Evolutionary conservation across 169 alveolate genomes (phyloP).

Genomic region (Cryptosporidium felis): DNA sequence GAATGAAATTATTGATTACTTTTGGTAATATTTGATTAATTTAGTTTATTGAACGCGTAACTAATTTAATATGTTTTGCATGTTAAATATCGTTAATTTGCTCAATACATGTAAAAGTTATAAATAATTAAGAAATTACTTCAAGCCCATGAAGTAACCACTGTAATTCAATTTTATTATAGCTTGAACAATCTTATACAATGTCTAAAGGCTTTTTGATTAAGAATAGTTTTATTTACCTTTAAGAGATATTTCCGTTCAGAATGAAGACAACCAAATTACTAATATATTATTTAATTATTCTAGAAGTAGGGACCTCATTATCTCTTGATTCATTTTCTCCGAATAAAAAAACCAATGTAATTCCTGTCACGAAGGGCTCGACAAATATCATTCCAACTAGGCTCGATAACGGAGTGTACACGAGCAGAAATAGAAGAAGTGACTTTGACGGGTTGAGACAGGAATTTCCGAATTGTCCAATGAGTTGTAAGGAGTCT

Average conservation of each 20-base stretch:
- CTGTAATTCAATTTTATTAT: too few species aligned
- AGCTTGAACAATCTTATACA: too few species aligned
- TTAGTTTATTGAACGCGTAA: too few species aligned
- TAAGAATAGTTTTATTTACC: too few species aligned
- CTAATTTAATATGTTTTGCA: not conserved
- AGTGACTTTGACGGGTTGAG: not conserved
- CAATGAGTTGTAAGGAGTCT: constrained; percentile 33
- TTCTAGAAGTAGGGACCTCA: too few species aligned
- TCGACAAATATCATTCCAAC: constrained; percentile 30
- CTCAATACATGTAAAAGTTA: not conserved
- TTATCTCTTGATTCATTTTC: too few species aligned
- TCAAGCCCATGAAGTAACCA: too few species aligned
- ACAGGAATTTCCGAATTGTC: constrained; percentile 20
- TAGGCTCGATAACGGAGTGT: not conserved
- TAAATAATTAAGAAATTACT: constrained; percentile 1
- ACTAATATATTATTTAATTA: too few species aligned
- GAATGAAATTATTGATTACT: too few species aligned
- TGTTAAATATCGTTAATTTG: not conserved
- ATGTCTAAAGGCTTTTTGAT: too few species aligned
- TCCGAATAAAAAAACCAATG: constrained; percentile 23
- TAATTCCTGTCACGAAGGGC: constrained; percentile 1
- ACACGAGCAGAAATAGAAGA: not conserved
- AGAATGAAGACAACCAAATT: too few species aligned
- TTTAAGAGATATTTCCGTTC: not conserved
- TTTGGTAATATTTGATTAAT: too few species aligned